Percentiles rank a stretch among this genome's conserved stretches.
These are phyloP conservation scores for Aegilops tauschii DNA, from an alignment of 176 grass and related monocot species.

Conservation along the genomic window DNA sequence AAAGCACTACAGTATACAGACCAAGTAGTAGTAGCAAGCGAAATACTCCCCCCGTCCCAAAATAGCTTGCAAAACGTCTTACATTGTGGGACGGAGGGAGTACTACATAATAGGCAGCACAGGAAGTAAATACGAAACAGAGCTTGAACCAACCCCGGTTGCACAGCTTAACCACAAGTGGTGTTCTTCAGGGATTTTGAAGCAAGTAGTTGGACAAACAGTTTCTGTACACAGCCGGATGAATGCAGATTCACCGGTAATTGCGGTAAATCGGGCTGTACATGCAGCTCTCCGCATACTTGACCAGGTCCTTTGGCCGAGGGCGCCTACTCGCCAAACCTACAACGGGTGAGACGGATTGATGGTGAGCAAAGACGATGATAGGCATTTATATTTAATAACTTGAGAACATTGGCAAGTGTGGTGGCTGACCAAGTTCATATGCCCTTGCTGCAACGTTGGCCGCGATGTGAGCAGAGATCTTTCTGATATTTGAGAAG, in stretches of 20 bases:
- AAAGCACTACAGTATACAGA: no score
- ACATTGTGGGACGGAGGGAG: no score
- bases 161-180: not conserved
- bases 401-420: not conserved
- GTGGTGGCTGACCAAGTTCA: constrained; percentile 60
- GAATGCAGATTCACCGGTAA: constrained; percentile 43
- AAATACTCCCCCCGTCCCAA: no score
- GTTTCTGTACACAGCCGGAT: constrained; percentile 14
- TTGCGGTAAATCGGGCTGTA: constrained; percentile 72
- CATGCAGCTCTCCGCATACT: constrained; percentile 84
- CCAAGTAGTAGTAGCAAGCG: no score
- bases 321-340: constrained; percentile 67
- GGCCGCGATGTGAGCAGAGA: constrained; percentile 79
- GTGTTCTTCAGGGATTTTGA: constrained; percentile 6
- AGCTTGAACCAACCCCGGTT: not conserved
- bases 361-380: constrained; percentile 9
- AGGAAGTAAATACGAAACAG: not conserved
- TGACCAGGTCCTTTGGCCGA: constrained; percentile 64
- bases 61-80: no score
- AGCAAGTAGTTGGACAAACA: not conserved
- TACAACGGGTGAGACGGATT: not conserved
- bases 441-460: constrained; percentile 88
- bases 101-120: not conserved
- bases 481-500: constrained; percentile 87
- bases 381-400: not conserved